Base-by-base conservation (phyloP, 2,329 filamentous ascomycete species). In the Botrytis tulipae region DNA sequence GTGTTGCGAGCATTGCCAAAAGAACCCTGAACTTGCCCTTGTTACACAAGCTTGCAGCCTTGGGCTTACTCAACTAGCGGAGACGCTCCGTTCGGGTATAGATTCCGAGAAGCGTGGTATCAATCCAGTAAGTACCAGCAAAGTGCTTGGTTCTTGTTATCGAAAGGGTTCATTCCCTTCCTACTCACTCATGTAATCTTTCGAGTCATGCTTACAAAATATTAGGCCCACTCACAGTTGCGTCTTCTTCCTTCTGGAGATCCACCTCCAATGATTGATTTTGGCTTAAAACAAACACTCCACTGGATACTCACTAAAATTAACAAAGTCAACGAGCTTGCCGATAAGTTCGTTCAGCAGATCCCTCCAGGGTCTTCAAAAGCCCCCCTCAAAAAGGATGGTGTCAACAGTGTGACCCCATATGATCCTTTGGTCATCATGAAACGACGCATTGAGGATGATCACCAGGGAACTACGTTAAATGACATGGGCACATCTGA, bases 281-380 rank as follows among this genome's bases (percentile, higher is more conserved):
- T 74, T 71, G 79, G 79, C 67, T 65, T 80, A 44, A 80, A 76
- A 73, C 74, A 75, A 67, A 79, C 77, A 16, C 73, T 81, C 72
- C 70, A 76, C 63, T 79, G 78, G 78, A 70, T 81, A 32, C 70
- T 81, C n/a, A 75, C 74, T 65, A 78, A 75, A 44, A 76, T 80
- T 61, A 73, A 79, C 74, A 75, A 78, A 46, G 77, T 78, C 48
- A 81, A 80, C 75, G 75, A 76, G 40, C 74, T 80, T 54, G 78
- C 79, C 59, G 77, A 80, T 65, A 77, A 76, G 59, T 73, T 80
- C 22, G 76, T 80, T 7, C 75, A 78, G 59, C 68, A 78, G 73
- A 74, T 74, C 68, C 76, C 78, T 40, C 46, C 74, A 40, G 66
- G 61, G 22, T n/a, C 51, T 40, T 70, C 59, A 37, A 76, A 73